phyloP scores from a whole-genome alignment of 2,329 filamentous ascomycete genomes.

The Mycosphaerella sp. region DNA sequence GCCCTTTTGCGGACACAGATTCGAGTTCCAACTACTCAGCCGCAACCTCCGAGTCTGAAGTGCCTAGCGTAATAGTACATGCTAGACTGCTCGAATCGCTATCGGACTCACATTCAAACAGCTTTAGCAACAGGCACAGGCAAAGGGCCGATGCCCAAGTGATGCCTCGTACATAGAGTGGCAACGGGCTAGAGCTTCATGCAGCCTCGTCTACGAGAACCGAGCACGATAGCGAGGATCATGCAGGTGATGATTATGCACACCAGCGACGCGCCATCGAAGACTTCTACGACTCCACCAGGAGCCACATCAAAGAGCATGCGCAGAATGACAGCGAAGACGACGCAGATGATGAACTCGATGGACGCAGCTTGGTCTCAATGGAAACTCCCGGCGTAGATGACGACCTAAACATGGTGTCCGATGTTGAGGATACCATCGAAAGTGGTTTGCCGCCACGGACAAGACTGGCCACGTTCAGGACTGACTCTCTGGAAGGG shows the following conservation, averaged over 20 bases:
- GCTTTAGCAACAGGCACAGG: background rate
- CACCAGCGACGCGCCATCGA: constrained; percentile 8
- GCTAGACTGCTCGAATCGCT: background rate
- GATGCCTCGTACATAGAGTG: constrained; percentile 3
- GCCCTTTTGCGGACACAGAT: background rate
- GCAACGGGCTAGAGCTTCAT: constrained; percentile 7
- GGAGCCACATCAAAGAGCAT: background rate
- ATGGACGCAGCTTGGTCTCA: background rate
- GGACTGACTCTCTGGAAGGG: background rate
- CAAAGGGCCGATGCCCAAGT: background rate
- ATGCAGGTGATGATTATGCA: constrained; percentile 3
- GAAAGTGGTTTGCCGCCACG: background rate
- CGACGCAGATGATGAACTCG: background rate
- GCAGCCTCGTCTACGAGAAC: background rate
- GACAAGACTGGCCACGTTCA: background rate
- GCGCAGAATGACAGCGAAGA: constrained; percentile 1
- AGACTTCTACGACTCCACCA: constrained; percentile 1
- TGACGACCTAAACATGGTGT: background rate
- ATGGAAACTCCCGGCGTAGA: background rate
- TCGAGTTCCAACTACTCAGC: constrained; percentile 1
- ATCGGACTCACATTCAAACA: background rate
- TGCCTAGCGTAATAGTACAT: background rate
- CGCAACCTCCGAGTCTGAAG: background rate
- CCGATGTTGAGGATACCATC: background rate
- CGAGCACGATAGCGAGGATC: background rate